Percentiles rank a stretch among this genome's conserved stretches.
Evolutionary conservation across 805 yeast genomes (phyloP).

Genomic region (Hanseniaspora pseudoguilliermondii): DNA sequence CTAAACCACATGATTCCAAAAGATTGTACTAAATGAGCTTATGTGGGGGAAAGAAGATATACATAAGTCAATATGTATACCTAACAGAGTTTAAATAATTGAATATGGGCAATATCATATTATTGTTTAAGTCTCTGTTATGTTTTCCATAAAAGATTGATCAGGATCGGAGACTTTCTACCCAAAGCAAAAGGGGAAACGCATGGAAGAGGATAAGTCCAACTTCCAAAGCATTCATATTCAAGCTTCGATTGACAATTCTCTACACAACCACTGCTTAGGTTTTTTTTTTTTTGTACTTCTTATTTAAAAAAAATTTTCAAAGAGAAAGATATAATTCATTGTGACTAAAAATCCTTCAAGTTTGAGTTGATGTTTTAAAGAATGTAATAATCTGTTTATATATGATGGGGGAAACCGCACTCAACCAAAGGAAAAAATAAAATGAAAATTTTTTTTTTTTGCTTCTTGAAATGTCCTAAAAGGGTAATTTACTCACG

Average conservation of each 20-base stretch:
- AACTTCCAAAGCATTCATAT: constrained; percentile 19
- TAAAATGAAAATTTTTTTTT: neutral
- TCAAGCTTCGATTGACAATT: constrained; percentile 67
- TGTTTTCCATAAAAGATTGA: constrained; percentile 47
- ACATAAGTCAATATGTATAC: neutral
- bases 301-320: no score
- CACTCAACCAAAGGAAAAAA: neutral
- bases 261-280: constrained; percentile 28
- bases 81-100: constrained; percentile 13
- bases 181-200: constrained; percentile 46
- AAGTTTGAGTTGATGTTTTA: no score
- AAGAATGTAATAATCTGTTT: neutral
- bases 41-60: constrained; percentile 12
- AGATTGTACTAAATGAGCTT: constrained; percentile 6
- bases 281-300: no score
- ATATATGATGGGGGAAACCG: neutral
- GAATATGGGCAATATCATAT: constrained; percentile 14
- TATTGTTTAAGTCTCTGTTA: constrained; percentile 31
- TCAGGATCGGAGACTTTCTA: constrained; percentile 72
- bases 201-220: constrained; percentile 22
- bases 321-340: no score
- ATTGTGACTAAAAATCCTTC: no score
- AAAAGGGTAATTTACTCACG: neutral
- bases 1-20: neutral
- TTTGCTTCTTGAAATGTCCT: neutral